Conservation (phyloP, 768 basidiomycete species). For the Collybiopsis luxurians region DNA sequence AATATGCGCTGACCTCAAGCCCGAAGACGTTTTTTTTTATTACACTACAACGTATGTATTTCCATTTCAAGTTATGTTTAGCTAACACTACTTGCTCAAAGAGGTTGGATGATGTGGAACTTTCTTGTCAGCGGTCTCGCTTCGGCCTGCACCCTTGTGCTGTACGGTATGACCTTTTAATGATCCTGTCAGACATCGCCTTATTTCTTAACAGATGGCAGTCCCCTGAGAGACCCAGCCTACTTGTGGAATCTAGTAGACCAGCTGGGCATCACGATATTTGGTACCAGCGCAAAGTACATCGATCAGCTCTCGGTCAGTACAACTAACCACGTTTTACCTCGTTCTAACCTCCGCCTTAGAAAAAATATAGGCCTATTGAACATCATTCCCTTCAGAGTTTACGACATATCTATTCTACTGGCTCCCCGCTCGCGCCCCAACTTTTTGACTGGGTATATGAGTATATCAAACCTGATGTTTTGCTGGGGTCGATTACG, state of each 20-base stretch:
- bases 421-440: conserved; percentile 74
- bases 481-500: conserved; percentile 73
- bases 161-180: conserved; percentile 38
- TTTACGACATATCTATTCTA: conserved; percentile 74
- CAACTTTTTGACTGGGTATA: conserved; percentile 77
- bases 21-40: conserved; percentile 76
- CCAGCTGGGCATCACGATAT: conserved; percentile 67
- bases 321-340: conserved; percentile 5
- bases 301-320: conserved; percentile 73
- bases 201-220: conserved; percentile 49
- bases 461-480: conserved; percentile 54
- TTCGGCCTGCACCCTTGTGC: conserved; percentile 66
- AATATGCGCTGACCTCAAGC: conserved; percentile 63
- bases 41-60: conserved; percentile 73
- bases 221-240: conserved; percentile 64
- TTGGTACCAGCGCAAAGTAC: conserved; percentile 84
- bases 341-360: conserved; percentile 17
- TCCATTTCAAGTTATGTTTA: not conserved
- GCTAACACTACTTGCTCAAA: conserved; percentile 23
- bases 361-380: conserved; percentile 71
- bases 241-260: conserved; percentile 71
- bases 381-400: conserved; percentile 57
- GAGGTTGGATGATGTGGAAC: conserved; percentile 94
- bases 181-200: not conserved
- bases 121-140: conserved; percentile 68